These are phyloP conservation scores for Phytopythium kandeliae DNA, from an alignment of 352 stramenopile genomes.

Conservation along the genomic window DNA sequence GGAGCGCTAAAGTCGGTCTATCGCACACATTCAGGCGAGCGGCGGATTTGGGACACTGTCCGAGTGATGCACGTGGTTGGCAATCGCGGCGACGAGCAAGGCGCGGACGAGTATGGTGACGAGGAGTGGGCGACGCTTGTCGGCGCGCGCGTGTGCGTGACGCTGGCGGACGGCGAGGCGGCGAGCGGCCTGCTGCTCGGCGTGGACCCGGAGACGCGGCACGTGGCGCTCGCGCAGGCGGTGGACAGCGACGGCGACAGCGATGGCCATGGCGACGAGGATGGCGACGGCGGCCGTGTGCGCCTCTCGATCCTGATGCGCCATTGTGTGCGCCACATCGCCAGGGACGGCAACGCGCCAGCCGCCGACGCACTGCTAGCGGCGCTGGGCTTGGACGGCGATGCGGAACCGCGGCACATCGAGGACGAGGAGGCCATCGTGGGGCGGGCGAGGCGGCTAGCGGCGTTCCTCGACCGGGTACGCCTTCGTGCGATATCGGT, in stretches of 20 bases:
- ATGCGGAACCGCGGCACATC: no score
- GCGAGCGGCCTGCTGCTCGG: conserved; percentile 39
- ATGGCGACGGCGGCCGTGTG: conserved; percentile 6
- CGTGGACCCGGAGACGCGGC: conserved; percentile 49
- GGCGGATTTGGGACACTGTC: no score
- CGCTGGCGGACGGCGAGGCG: conserved; percentile 28
- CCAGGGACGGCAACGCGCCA: conserved; percentile 8
- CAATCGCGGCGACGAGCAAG: no score
- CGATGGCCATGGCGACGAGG: neutral
- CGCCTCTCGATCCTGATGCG: conserved; percentile 29
- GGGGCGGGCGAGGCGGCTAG: neutral
- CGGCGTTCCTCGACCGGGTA: neutral
- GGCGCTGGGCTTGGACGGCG: no score
- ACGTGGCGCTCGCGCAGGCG: conserved; percentile 34
- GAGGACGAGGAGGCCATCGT: neutral
- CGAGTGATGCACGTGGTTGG: no score
- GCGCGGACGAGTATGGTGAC: conserved; percentile 8
- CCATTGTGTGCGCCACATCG: conserved; percentile 17
- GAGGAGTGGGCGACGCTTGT: conserved; percentile 20
- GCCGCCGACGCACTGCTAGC: conserved; percentile 12
- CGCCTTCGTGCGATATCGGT: no score
- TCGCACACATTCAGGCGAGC: no score
- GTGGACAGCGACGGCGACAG: neutral
- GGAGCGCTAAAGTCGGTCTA: no score
- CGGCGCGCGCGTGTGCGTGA: conserved; percentile 27